Percentiles rank a stretch among this genome's conserved stretches.
Evolutionary conservation across 2,329 filamentous ascomycete species (phyloP).

Genomic region (Hypomyces rosellus): DNA sequence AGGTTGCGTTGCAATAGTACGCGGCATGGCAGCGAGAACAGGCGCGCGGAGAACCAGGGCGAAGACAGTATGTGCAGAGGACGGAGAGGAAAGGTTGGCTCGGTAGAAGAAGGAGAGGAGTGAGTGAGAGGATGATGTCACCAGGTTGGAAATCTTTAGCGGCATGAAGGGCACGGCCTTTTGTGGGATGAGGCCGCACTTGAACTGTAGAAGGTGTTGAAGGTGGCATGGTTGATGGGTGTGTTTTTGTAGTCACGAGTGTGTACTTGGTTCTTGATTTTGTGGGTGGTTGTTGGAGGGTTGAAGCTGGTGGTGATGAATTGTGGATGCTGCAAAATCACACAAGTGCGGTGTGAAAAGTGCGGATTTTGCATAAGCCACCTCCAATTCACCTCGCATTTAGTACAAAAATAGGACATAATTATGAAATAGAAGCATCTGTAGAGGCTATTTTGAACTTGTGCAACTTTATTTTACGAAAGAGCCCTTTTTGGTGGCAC

Average conservation of each 20-base stretch:
- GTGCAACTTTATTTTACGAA: neutral
- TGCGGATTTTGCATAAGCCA: too few relatives aligned
- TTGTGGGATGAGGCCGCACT: slow-evolving; percentile 23
- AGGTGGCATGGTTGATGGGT: neutral
- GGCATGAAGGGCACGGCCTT: slow-evolving; percentile 42
- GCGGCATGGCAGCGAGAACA: slow-evolving; percentile 50
- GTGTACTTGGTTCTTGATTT: neutral
- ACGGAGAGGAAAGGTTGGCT: slow-evolving; percentile 33
- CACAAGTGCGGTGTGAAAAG: too few relatives aligned
- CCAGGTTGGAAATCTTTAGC: slow-evolving; percentile 38
- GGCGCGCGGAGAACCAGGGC: slow-evolving; percentile 22
- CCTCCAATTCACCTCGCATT: neutral
- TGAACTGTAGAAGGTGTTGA: slow-evolving; percentile 13
- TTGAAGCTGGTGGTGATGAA: neutral
- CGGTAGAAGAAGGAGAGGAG: slow-evolving; percentile 41
- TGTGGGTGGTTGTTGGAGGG: neutral
- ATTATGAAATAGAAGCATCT: too few relatives aligned
- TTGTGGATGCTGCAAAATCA: neutral
- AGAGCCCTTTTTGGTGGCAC: neutral
- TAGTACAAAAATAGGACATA: neutral
- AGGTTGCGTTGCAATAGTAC: slow-evolving; percentile 48
- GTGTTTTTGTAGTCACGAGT: neutral
- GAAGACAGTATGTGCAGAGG: slow-evolving; percentile 47
- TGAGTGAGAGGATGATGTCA: slow-evolving; percentile 39
- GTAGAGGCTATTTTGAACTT: neutral